These are phyloP conservation scores for Penicillium diatomitis DNA, from an alignment of 495 filamentous ascomycete species.

Conservation along the genomic window DNA sequence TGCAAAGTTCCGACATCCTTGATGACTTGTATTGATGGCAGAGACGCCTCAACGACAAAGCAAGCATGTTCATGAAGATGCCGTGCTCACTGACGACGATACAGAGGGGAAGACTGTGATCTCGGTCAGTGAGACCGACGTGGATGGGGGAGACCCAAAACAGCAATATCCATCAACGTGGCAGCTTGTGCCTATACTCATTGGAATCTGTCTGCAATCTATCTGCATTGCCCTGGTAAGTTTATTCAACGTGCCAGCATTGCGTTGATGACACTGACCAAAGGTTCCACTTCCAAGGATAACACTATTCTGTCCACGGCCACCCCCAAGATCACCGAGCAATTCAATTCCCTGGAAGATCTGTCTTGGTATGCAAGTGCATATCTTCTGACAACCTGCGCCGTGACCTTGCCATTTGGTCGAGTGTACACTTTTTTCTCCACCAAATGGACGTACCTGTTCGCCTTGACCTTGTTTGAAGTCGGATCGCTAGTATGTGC, in stretches of 20 bases:
- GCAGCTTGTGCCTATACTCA: conserved; percentile 46
- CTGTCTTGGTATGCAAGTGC: conserved; percentile 73
- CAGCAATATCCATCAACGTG: conserved; percentile 36
- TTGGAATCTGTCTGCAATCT: conserved; percentile 52
- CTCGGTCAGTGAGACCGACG: too few species aligned
- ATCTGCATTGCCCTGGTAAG: conserved; percentile 56
- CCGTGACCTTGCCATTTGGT: conserved; percentile 67
- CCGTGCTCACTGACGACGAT: too few species aligned
- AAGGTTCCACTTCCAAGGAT: conserved; percentile 27
- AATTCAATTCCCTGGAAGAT: conserved; percentile 65
- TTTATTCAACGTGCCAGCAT: background rate
- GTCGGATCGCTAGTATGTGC: conserved; percentile 74
- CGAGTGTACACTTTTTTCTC: conserved; percentile 73
- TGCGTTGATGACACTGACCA: too few species aligned
- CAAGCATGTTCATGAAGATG: too few species aligned
- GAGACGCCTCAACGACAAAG: too few species aligned
- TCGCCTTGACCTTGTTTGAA: conserved; percentile 70
- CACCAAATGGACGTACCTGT: conserved; percentile 64
- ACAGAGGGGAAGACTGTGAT: too few species aligned
- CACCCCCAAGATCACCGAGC: conserved; percentile 74
- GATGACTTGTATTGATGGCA: too few species aligned
- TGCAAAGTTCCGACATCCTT: too few species aligned
- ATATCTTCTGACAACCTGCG: conserved; percentile 62
- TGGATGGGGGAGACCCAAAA: conserved; percentile 20
- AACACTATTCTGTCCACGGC: conserved; percentile 79